Evolutionary conservation across 306 rosid genomes (phyloP).

Genomic region (Vigna trinervia): DNA sequence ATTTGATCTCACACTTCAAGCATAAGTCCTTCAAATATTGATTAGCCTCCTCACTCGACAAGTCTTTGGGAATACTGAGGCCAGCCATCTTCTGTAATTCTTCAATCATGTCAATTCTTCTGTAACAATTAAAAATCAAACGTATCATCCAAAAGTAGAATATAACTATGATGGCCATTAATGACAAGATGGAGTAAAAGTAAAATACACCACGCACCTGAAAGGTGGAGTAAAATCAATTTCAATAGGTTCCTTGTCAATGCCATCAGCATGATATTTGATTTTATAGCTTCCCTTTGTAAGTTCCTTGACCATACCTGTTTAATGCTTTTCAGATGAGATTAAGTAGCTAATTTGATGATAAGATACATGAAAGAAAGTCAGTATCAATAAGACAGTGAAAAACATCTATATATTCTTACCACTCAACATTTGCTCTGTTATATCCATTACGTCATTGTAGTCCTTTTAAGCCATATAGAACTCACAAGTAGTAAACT

Average conservation of each 20-base stretch:
- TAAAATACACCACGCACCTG: constrained; percentile 50
- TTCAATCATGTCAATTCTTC: constrained; percentile 92
- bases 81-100: constrained; percentile 77
- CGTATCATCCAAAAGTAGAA: constrained; percentile 25
- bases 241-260: constrained; percentile 76
- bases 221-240: constrained; percentile 81
- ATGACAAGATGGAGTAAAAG: not conserved
- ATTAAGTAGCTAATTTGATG: constrained; percentile 28
- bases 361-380: constrained; percentile 8
- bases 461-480: constrained; percentile 92
- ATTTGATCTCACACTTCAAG: constrained; percentile 67
- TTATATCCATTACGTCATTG: constrained; percentile 80
- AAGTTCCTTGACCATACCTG: constrained; percentile 88
- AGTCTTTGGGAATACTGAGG: constrained; percentile 81
- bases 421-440: constrained; percentile 93
- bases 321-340: constrained; percentile 38
- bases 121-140: constrained; percentile 50
- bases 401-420: constrained; percentile 32
- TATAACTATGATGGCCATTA: constrained; percentile 9
- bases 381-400: constrained; percentile 10
- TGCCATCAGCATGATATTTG: constrained; percentile 76
- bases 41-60: constrained; percentile 78
- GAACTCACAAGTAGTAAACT: constrained; percentile 96
- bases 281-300: constrained; percentile 81
- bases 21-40: constrained; percentile 77